A percentile compares a stretch with the other conserved stretches of the same genome.
Evolutionary conservation across 1,284 basidiomycete genomes (phyloP).

Genomic region (Malassezia yamatoensis): DNA sequence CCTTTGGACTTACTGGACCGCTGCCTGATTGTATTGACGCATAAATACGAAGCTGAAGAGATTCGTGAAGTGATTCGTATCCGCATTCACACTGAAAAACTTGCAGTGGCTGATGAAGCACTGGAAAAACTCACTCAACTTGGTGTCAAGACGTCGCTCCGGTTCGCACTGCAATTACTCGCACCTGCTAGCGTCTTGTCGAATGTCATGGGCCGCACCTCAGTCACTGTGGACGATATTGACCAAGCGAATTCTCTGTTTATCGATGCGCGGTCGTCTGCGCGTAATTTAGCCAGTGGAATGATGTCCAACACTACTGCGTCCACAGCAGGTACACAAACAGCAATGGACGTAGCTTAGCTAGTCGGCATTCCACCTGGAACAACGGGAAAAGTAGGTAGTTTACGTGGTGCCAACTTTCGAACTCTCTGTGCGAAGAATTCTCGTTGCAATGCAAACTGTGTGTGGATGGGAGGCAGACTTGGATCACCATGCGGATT

Average conservation of each 20-base stretch:
- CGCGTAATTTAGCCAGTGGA: conserved; percentile 6
- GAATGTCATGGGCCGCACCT: conserved; percentile 62
- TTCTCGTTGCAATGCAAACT: conserved; percentile 32
- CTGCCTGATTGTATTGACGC: conserved; percentile 92
- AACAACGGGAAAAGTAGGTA: conserved; percentile 6
- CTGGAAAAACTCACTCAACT: conserved; percentile 70
- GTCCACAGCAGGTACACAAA: neutral
- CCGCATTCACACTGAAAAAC: conserved; percentile 73
- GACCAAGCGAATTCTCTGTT: conserved; percentile 75
- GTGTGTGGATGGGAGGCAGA: conserved; percentile 3
- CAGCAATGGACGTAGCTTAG: conserved; percentile 15
- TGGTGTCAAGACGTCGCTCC: conserved; percentile 71
- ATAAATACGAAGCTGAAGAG: conserved; percentile 71
- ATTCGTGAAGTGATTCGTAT: conserved; percentile 77
- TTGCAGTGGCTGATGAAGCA: conserved; percentile 66
- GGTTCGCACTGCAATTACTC: conserved; percentile 83
- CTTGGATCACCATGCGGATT: neutral
- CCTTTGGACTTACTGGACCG: conserved; percentile 88
- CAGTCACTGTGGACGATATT: conserved; percentile 77
- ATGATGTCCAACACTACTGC: neutral
- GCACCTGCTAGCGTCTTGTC: conserved; percentile 86
- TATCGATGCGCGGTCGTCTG: conserved; percentile 67
- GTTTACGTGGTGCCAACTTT: neutral
- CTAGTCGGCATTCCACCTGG: conserved; percentile 1
- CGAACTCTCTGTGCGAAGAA: conserved; percentile 29